phyloP scores from a whole-genome alignment of 2,329 filamentous ascomycete species.

The Aspergillus carbonarius region DNA sequence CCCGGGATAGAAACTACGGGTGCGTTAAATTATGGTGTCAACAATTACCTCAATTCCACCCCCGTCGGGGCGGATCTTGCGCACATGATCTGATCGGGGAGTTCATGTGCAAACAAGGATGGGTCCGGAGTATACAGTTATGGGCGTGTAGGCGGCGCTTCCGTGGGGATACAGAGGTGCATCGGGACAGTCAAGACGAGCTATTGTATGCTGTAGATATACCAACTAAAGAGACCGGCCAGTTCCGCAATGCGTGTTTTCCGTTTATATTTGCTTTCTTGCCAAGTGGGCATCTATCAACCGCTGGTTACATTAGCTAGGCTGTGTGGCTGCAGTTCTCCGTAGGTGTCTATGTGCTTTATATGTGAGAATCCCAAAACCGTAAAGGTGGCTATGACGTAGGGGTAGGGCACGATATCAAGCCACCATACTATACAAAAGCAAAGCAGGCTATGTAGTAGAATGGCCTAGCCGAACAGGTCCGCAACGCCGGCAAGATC shows the following conservation, averaged over 20 bases:
- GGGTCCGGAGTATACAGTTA: constrained; percentile 2
- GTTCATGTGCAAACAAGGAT: constrained; percentile 1
- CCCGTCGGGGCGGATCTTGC: constrained; percentile 5
- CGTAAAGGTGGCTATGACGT: neutral
- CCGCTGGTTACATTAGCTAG: neutral
- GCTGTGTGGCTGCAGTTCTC: neutral
- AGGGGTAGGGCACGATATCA: neutral
- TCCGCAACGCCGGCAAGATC: constrained; percentile 55
- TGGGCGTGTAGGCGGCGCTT: constrained; percentile 1
- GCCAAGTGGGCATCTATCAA: neutral
- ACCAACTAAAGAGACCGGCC: constrained; percentile 30
- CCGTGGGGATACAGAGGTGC: constrained; percentile 2
- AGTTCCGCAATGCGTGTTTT: constrained; percentile 23
- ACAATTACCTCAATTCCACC: constrained; percentile 8
- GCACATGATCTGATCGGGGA: neutral
- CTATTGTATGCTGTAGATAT: constrained; percentile 35
- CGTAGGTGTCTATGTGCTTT: constrained; percentile 1
- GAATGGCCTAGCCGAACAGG: constrained; percentile 48
- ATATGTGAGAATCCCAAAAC: constrained; percentile 4
- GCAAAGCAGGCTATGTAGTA: neutral
- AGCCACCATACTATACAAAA: constrained; percentile 21
- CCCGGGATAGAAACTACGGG: constrained; percentile 10
- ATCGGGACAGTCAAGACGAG: constrained; percentile 6
- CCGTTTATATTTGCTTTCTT: constrained; percentile 6
- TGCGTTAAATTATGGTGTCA: constrained; percentile 4